Base-by-base conservation (phyloP, 1,284 basidiomycete genomes). In the Hypsizygus ulmarius region DNA sequence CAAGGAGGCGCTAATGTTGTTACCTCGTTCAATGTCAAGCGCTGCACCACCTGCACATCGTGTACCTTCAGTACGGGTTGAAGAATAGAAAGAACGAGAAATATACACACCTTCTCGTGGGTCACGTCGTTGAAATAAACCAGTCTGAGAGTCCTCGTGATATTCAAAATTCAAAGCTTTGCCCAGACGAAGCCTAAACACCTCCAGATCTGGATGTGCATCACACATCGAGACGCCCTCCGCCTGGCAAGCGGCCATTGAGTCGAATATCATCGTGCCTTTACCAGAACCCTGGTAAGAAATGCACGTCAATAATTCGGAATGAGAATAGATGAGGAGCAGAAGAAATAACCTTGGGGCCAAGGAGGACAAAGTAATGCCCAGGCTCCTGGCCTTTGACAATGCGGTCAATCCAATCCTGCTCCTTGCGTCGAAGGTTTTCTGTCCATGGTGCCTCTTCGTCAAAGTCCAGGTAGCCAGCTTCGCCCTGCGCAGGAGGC, bases 1-100 rank as follows among this genome's bases (percentile, higher is more conserved):
- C 16, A 18, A 37, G 16, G 15, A 27, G 37, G 14, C 49, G 42
- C 53, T 3, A 39, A 32, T 29, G 19, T 18, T 45, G 62, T 16
- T 58, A 85, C 85, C 86, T 65, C 92, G 74, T 65, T 93, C 90
- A 45, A 93, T 84, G 61, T 93, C 90, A 28, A 93, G 72, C 8
- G 82, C 79, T 7, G 92, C 82, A 0, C 91, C 90, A 52, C 84
- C 80, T 82, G 47, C n/a, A 28, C 48, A 42, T 9, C 14, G 5
- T 30, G 40, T 18, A 43, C 6, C 8, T 33, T 39, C 8, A 40
- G 18, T 2, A 45, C 12, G 18, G 4, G 35, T 45, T 9, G 36
- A 21, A 28, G 18, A 35, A n/a, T n/a, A 10, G n/a, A 29, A 1
- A n/a, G 34, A 14, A 21, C n/a, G 4, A 8, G 19, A n/a, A 34